A percentile compares a stretch with the other conserved stretches of the same genome.
phyloP scores from a whole-genome alignment of 495 filamentous ascomycete species.

The Niebla homalea region DNA sequence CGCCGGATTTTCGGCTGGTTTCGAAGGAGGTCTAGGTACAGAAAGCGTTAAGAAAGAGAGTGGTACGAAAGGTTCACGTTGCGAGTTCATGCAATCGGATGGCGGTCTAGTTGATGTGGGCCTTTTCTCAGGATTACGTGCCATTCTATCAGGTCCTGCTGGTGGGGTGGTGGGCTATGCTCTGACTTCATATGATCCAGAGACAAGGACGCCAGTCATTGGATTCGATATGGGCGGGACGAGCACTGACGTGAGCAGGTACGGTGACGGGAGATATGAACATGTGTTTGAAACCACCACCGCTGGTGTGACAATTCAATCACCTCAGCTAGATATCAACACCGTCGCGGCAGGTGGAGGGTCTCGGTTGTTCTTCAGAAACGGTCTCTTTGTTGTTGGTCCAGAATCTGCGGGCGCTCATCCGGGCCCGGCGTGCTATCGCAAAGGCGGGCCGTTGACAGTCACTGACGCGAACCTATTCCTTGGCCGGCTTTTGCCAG shows the following conservation, averaged over 20 bases:
- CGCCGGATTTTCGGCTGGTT: conserved; percentile 60
- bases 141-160: conserved; percentile 47
- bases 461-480: conserved; percentile 92
- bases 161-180: conserved; percentile 85
- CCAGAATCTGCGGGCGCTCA: conserved; percentile 90
- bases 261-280: conserved; percentile 78
- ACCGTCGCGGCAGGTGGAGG: conserved; percentile 92
- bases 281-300: conserved; percentile 97
- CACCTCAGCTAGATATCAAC: conserved; percentile 93
- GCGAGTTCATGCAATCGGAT: conserved; percentile 44
- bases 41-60: conserved; percentile 36
- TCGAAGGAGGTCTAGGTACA: conserved; percentile 37
- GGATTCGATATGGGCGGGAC: conserved; percentile 98
- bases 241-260: conserved; percentile 86
- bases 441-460: conserved; percentile 83
- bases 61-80: conserved; percentile 48
- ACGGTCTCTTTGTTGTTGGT: conserved; percentile 91
- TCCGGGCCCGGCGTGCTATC: conserved; percentile 86
- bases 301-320: conserved; percentile 88
- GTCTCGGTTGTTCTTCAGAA: conserved; percentile 76
- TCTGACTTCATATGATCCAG: conserved; percentile 77
- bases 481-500: conserved; percentile 73
- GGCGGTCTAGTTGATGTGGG: conserved; percentile 42
- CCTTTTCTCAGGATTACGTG: conserved; percentile 44
- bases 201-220: conserved; percentile 80